Evolutionary conservation across 208 protist genomes (phyloP), one percentile per base, ranked within the genome.

Genomic region (Trypanosoma platydactyli): DNA sequence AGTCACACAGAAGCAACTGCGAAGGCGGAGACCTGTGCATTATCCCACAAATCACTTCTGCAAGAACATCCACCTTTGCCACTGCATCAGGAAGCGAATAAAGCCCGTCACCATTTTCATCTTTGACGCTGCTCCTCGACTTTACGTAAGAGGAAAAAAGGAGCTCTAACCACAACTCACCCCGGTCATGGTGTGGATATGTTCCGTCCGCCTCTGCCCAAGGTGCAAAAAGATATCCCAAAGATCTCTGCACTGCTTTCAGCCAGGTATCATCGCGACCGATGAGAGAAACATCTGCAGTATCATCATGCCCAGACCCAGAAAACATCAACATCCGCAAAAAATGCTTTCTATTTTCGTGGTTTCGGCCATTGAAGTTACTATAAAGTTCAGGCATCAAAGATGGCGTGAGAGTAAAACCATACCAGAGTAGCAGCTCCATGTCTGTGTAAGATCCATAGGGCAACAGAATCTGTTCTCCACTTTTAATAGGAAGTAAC

Each of bases 361-460:
- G 48, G 5, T 29, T 62, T 20, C 35, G 41, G 25, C 40, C 9
- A 38, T 38, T 38, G 33, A 3, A 3, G 9, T 3, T 11, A 38
- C 33, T 38, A 38, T 38, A 38, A 55, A 71, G 33, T 24, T 61
- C 59, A 20, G 85, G 86, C 7, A 91, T 64, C 49, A 95, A 64
- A 1, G 50, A 83, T 12, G 78, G 86, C 15, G 79, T 73, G 56
- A 93, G 75, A n/a, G 71, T 90, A 46, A 97, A 97, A 54, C 91
- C 91, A 70, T 97, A 97, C 89, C 91, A 97, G 68, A 94, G 66
- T 18, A 92, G 53, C n/a, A 94, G 73, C 69, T 97, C 91, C 50
- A 85, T 70, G 54, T 97, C 89, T 11, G 84, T 91, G 62, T 97
- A 97, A 25, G 81, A 63, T 35, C 91, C 91, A 76, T 97, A 97